These are phyloP conservation scores for Coprinopsis strossmayeri DNA, from an alignment of 768 basidiomycete genomes.

Conservation along the genomic window DNA sequence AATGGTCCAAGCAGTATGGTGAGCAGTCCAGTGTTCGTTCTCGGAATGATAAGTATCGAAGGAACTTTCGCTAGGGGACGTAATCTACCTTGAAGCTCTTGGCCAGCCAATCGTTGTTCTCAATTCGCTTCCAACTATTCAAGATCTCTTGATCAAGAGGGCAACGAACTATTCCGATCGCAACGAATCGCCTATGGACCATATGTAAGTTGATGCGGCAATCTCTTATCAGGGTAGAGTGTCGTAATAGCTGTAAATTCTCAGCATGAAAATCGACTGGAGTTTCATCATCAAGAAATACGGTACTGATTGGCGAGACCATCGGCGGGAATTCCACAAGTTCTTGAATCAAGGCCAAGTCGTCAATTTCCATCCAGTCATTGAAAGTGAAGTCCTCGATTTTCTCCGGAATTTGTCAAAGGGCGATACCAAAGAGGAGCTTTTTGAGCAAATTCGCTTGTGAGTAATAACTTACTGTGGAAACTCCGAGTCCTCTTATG, in stretches of 20 bases:
- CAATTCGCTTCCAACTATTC: constrained; percentile 18
- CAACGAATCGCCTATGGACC: not conserved
- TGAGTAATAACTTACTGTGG: too few relatives aligned
- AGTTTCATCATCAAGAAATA: constrained; percentile 36
- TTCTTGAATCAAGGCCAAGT: constrained; percentile 11
- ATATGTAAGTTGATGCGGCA: not conserved
- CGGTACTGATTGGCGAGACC: constrained; percentile 33
- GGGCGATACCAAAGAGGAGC: not conserved
- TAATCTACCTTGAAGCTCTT: constrained; percentile 20
- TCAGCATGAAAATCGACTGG: too few relatives aligned
- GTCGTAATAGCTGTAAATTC: too few relatives aligned
- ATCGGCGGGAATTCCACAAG: constrained; percentile 27
- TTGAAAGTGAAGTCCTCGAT: not conserved
- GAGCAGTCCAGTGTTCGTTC: too few relatives aligned
- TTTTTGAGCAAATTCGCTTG: too few relatives aligned
- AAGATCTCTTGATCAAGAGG: constrained; percentile 21
- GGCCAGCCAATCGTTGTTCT: constrained; percentile 20
- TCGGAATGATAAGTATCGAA: too few relatives aligned
- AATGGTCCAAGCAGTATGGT: constrained; percentile 15
- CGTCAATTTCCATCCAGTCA: constrained; percentile 5
- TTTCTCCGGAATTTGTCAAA: not conserved
- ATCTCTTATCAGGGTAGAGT: too few relatives aligned
- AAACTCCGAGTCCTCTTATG: not conserved
- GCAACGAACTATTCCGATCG: constrained; percentile 22
- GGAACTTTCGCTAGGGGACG: constrained; percentile 12